phyloP scores from a whole-genome alignment of 805 yeast genomes.

The Kazachstania martiniae region DNA sequence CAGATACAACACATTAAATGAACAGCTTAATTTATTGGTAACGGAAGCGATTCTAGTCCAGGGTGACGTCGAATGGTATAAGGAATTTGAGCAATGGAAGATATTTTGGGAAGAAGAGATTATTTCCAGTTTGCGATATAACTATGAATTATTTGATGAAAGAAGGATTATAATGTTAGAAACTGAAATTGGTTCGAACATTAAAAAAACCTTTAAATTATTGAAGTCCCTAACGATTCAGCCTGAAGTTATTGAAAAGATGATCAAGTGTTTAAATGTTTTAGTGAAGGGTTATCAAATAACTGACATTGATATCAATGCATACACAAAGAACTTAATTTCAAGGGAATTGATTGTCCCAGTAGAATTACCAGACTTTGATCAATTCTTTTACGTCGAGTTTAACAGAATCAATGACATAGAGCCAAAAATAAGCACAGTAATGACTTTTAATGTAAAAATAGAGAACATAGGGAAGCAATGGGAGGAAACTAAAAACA shows the following conservation, averaged over 20 bases:
- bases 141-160: conserved; percentile 13
- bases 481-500: conserved; percentile 9
- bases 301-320: conserved; percentile 15
- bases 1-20: conserved; percentile 17
- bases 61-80: conserved; percentile 19
- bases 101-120: conserved; percentile 17
- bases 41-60: conserved; percentile 19
- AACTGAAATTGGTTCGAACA: conserved; percentile 1
- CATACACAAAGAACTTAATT: conserved; percentile 14
- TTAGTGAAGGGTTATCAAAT: conserved; percentile 12
- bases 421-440: conserved; percentile 11
- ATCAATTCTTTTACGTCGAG: conserved; percentile 15
- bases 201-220: conserved; percentile 1
- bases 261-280: conserved; percentile 11
- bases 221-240: background rate
- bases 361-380: conserved; percentile 19
- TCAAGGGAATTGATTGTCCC: conserved; percentile 17
- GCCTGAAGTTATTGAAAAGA: conserved; percentile 8
- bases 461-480: conserved; percentile 11
- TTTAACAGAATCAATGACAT: conserved; percentile 4
- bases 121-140: conserved; percentile 14
- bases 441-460: conserved; percentile 10
- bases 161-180: conserved; percentile 6
- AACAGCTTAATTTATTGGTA: conserved; percentile 18
- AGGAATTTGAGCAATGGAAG: conserved; percentile 16